Base-by-base conservation (phyloP, 75 land plant species). In the Chamaecyparis obtusa region DNA sequence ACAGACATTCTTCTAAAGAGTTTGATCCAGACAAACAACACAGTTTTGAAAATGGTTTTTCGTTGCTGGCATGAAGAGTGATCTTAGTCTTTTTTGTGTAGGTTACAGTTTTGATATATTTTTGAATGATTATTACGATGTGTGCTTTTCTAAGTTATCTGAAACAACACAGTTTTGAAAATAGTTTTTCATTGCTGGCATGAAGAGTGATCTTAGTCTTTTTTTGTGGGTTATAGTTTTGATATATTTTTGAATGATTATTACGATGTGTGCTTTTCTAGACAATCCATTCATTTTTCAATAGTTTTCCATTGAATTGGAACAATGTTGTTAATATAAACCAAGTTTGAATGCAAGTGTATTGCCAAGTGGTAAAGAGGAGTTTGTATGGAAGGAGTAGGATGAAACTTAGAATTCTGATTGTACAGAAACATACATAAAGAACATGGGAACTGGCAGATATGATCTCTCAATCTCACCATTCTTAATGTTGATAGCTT, bases 181-280 rank as follows among this genome's bases (percentile, higher is more conserved):
- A 87, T 87, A 85, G 88, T 54, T 87, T 87, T 83, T 30, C 88
- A 39, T 37, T 87, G 51, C 84, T 82, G 15, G 88, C 83, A 83
- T 33, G 55, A 11, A 11, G 33, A 51, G 33, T 17, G 27, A 48
- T 48, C 54, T 15, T 32, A 54, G 35, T 15, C 13, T 54, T 49
- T 54, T 83, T 24, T 41, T 80, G 46, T n/a, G n/a, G 16, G 19
- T 21, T 44, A 9, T 4, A 80, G n/a, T 1, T 80, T 80, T 80
- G 49, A 19, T 80, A 37, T 44, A 80, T 80, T 41, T 33, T 27
- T 24, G 83, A 80, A 80, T 44, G 24, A 43, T 80, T 80, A 10
- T 80, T 80, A 48, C 43, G 46, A 80, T 44, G 27, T 36, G 48
- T 80, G 15, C 49, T 30, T 83, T 32, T 21, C 19, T n/a, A 83